These are phyloP conservation scores for Aspergillus luchuensis DNA, from an alignment of 2,329 filamentous ascomycete species.

Conservation along the genomic window DNA sequence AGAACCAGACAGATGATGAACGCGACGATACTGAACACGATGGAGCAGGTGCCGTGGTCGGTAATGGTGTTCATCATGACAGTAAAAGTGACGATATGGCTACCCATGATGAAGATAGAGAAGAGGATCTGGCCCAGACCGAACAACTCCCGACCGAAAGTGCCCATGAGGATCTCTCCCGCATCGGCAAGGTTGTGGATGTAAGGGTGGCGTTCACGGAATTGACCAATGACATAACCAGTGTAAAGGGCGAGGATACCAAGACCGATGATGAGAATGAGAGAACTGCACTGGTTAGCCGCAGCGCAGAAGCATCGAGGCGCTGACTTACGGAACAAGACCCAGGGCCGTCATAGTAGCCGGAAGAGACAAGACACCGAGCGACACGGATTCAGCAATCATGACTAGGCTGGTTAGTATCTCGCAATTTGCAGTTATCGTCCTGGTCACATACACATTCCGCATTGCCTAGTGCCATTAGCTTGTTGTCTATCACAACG, in stretches of 20 bases:
- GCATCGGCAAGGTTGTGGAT: slow-evolving; percentile 69
- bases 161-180: slow-evolving; percentile 63
- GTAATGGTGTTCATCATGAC: slow-evolving; percentile 69
- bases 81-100: slow-evolving; percentile 70
- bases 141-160: slow-evolving; percentile 63
- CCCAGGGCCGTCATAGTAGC: slow-evolving; percentile 54
- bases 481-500: slow-evolving; percentile 11
- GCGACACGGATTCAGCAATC: slow-evolving; percentile 59
- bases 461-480: slow-evolving; percentile 45
- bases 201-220: slow-evolving; percentile 59
- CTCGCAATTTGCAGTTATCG: neutral
- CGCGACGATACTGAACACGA: slow-evolving; percentile 63
- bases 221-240: slow-evolving; percentile 61
- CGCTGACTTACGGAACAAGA: slow-evolving; percentile 48
- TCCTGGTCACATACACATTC: slow-evolving; percentile 33
- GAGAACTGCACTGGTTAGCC: slow-evolving; percentile 38
- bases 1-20: slow-evolving; percentile 60
- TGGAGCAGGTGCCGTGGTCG: slow-evolving; percentile 62
- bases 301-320: neutral
- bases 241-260: slow-evolving; percentile 61
- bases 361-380: slow-evolving; percentile 59
- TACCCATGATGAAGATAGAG: slow-evolving; percentile 68
- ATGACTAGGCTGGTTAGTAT: slow-evolving; percentile 42
- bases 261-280: slow-evolving; percentile 57
- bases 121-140: slow-evolving; percentile 64